Percentiles rank a stretch among this genome's conserved stretches.
These are phyloP conservation scores for Alternaria sp. DNA, from an alignment of 2,329 filamentous ascomycete species.

Conservation along the genomic window DNA sequence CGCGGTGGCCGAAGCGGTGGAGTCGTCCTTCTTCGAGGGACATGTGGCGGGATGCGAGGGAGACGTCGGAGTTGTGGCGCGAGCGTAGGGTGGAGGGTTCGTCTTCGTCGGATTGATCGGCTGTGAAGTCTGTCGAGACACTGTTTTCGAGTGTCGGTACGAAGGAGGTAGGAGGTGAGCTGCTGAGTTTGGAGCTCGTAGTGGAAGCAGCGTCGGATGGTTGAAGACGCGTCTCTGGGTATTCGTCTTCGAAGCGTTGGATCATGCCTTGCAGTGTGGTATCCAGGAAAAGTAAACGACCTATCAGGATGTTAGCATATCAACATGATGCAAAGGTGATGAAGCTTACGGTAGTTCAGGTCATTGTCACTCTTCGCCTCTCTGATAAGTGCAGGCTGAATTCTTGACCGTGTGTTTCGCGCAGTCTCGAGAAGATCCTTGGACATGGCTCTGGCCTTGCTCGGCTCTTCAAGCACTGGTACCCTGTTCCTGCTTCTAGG, in stretches of 20 bases:
- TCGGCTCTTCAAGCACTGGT: conserved; percentile 21
- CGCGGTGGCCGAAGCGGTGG: conserved; percentile 70
- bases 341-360: conserved; percentile 74
- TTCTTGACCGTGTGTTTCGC: conserved; percentile 80
- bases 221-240: conserved; percentile 78
- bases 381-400: conserved; percentile 82
- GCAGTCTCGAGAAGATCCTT: conserved; percentile 87
- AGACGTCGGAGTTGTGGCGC: conserved; percentile 70
- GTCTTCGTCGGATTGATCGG: conserved; percentile 51
- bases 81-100: conserved; percentile 57
- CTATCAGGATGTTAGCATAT: conserved; percentile 50
- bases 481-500: conserved; percentile 50
- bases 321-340: neutral
- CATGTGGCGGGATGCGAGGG: conserved; percentile 68
- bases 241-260: conserved; percentile 93
- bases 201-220: conserved; percentile 38
- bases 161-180: conserved; percentile 36
- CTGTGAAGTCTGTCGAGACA: conserved; percentile 25
- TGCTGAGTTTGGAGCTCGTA: conserved; percentile 40
- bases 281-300: conserved; percentile 83
- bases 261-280: conserved; percentile 90
- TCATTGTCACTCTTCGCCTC: conserved; percentile 75
- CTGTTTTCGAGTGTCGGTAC: conserved; percentile 40
- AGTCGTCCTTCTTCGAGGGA: conserved; percentile 73
- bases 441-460: conserved; percentile 74